Conservation (phyloP, 139 green algal genomes). For the Protoeuglena noctilucae region DNA sequence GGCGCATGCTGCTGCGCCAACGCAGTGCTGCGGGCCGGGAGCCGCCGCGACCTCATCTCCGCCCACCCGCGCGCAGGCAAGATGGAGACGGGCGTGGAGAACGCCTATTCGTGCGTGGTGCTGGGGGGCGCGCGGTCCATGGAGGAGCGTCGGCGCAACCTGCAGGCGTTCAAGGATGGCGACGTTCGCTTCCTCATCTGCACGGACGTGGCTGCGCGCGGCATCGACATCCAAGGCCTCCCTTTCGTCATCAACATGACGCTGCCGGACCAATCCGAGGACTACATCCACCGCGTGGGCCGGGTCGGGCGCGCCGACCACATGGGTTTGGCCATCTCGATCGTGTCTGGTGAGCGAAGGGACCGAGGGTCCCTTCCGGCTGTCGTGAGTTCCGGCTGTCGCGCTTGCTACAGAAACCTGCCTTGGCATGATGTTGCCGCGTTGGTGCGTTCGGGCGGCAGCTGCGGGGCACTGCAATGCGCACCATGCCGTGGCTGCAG, state of each 20-base stretch:
- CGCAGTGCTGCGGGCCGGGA: too few relatives aligned
- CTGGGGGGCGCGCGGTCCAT: conserved; percentile 44
- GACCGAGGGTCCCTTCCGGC: conserved; percentile 32
- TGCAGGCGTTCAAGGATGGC: conserved; percentile 54
- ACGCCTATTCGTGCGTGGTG: conserved; percentile 55
- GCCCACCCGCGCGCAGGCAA: conserved; percentile 22
- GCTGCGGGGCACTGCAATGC: too few relatives aligned
- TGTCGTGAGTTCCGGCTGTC: conserved; percentile 3
- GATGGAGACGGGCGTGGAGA: conserved; percentile 35
- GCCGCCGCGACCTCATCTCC: too few relatives aligned
- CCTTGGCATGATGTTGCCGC: not conserved
- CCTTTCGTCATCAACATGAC: conserved; percentile 81
- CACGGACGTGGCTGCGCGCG: conserved; percentile 71
- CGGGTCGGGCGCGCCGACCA: conserved; percentile 51
- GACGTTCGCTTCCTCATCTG: conserved; percentile 66
- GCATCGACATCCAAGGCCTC: conserved; percentile 68
- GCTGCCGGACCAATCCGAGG: conserved; percentile 56
- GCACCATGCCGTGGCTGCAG: too few relatives aligned
- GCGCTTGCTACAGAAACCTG: not conserved
- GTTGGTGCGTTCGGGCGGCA: not conserved
- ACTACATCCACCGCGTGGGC: conserved; percentile 69
- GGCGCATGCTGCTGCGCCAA: too few relatives aligned
- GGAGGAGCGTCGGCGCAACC: conserved; percentile 36
- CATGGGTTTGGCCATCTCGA: conserved; percentile 51
- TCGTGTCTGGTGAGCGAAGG: conserved; percentile 49